phyloP scores from a whole-genome alignment of 1,284 basidiomycete species.

The Volvariella volvacea region DNA sequence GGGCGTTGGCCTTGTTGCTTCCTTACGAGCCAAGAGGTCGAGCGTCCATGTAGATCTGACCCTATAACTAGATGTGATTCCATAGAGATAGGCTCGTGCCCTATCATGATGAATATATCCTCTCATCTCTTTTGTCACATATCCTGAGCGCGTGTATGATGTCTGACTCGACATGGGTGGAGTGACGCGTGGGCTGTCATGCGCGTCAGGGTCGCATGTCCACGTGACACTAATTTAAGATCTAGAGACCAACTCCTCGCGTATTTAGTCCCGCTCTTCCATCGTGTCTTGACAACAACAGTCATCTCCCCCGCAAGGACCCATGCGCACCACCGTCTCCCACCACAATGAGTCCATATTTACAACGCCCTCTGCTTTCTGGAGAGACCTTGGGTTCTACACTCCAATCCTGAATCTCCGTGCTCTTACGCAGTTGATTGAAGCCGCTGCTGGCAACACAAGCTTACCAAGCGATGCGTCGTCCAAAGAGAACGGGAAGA shows the following conservation, averaged over 20 bases:
- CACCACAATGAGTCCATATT: constrained; percentile 19
- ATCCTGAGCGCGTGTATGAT: too few relatives aligned
- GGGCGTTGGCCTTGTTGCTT: constrained; percentile 56
- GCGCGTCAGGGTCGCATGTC: too few relatives aligned
- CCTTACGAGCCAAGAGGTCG: constrained; percentile 69
- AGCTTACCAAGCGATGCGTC: neutral
- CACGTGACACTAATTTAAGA: too few relatives aligned
- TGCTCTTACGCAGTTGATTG: constrained; percentile 13
- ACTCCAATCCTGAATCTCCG: constrained; percentile 14
- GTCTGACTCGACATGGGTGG: too few relatives aligned
- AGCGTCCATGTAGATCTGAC: constrained; percentile 40
- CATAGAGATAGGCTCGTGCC: too few relatives aligned
- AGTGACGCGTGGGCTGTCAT: too few relatives aligned
- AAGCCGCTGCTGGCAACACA: neutral
- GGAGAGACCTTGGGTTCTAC: neutral
- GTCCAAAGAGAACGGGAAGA: neutral
- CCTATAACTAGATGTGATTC: too few relatives aligned
- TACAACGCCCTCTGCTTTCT: constrained; percentile 8
- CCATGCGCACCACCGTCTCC: constrained; percentile 20
- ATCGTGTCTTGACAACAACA: neutral
- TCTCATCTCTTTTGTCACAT: too few relatives aligned
- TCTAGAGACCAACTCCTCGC: too few relatives aligned
- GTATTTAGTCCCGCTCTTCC: neutral
- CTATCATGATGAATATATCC: too few relatives aligned
- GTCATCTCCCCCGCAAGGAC: neutral